Percentiles rank a stretch among this genome's conserved stretches.
Conservation (phyloP, 306 rosid genomes). For the Cucurbita argyrosperma region DNA sequence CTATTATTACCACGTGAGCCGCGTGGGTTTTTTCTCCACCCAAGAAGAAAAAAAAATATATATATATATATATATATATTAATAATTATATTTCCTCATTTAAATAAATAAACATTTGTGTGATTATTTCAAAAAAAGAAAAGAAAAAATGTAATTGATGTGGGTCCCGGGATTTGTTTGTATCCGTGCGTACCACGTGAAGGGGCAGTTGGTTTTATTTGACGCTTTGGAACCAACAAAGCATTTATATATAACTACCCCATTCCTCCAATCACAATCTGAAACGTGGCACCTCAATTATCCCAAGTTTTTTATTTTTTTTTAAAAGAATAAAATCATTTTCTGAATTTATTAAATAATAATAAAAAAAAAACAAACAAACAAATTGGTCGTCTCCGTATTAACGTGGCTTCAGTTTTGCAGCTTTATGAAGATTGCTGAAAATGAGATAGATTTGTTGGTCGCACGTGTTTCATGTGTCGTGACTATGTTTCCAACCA, state of each 20-base stretch:
- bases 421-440: too few species aligned
- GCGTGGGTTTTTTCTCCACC: background rate
- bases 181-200: background rate
- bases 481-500: background rate
- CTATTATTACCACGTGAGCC: background rate
- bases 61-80: too few species aligned
- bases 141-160: background rate
- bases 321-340: background rate
- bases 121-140: too few species aligned
- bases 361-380: too few species aligned
- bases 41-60: background rate
- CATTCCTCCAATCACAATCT: background rate
- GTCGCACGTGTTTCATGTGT: background rate
- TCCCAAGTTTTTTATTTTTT: background rate
- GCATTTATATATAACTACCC: background rate
- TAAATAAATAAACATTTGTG: too few species aligned
- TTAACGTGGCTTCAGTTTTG: too few species aligned
- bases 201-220: constrained; percentile 1
- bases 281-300: background rate
- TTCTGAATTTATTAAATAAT: background rate
- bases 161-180: background rate
- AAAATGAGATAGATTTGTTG: background rate
- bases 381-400: too few species aligned
- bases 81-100: too few species aligned
- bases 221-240: background rate